Base-by-base conservation (phyloP, 768 basidiomycete species). In the Tylopilus intermedius region DNA sequence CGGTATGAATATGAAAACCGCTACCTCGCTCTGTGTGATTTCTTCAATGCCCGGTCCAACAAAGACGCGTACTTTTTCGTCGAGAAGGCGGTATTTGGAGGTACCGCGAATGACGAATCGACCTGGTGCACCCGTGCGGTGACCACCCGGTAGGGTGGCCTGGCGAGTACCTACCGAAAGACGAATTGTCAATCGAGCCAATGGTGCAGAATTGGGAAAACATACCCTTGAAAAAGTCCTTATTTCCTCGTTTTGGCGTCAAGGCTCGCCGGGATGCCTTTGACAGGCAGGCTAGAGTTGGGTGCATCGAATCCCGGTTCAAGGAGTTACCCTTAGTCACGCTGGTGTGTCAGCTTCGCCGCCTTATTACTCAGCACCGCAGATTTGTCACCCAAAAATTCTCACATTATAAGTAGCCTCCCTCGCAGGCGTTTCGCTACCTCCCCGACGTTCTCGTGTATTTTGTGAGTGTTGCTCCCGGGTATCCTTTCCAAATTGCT, bases 141-240 rank as follows among this genome's bases (percentile, higher is more conserved):
- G 84, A 22, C 89, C 88, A 56, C 90, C 90, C 8, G 90, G 90
- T 27, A 93, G 81, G 53, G 74, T 78, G 0, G 93, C 86, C 67
- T 92, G 91, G 37, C 93, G 74, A 21, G 86, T 94, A 35, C 92
- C 91, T 93, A 30, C 24, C 47, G 2, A 18, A 4, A 8, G 26
- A 21, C 24, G 11, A 10, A 14, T 21, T 11, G 45, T 53, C 32
- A 41, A n/a, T 18, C 13, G n/a, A 5, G 27, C 8, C 7, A 29
- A 53, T 14, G 9, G 43, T 27, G 4, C 50, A n/a, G 1, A 44
- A 46, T 14, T 37, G 14, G 18, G 15, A 38, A 35, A 8, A 46
- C 71, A n/a, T 7, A 88, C 95, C 95, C 71, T 98, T 98, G 78
- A 96, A 97, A 67, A 78, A 97, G 65, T 99, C 92, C 64, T 97